Conservation (phyloP, 2,329 filamentous ascomycete species). For the Ploettnerulaceae sp. region DNA sequence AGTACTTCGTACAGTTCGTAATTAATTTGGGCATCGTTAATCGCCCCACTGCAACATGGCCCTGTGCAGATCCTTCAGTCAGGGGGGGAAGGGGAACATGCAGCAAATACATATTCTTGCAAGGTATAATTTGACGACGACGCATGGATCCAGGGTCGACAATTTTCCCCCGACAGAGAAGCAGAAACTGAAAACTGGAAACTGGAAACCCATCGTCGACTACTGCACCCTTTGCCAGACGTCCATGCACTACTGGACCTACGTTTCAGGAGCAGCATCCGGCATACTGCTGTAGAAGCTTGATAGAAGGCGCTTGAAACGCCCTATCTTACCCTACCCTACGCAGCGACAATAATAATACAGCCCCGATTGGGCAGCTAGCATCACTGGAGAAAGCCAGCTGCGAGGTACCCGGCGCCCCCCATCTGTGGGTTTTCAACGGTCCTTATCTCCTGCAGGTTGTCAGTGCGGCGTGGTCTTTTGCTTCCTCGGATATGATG, state of each 20-base stretch:
- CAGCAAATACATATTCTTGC: slow-evolving; percentile 5
- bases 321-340: neutral
- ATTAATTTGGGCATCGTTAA: too few species aligned
- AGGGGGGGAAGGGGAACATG: neutral
- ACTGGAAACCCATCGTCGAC: too few species aligned
- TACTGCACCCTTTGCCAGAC: neutral
- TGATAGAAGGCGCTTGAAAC: neutral
- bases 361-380: too few species aligned
- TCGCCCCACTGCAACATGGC: neutral
- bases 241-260: neutral
- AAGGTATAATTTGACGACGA: slow-evolving; percentile 13
- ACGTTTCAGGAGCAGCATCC: slow-evolving; percentile 4
- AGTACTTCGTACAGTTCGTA: too few species aligned
- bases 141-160: slow-evolving; percentile 21
- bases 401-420: too few species aligned
- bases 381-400: too few species aligned
- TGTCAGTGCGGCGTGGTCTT: too few species aligned
- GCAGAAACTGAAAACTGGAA: too few species aligned
- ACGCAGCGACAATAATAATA: too few species aligned
- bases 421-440: too few species aligned
- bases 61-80: slow-evolving; percentile 12
- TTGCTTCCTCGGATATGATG: too few species aligned
- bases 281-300: slow-evolving; percentile 1
- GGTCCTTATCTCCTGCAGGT: too few species aligned
- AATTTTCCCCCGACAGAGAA: neutral